Evolutionary conservation across 352 stramenopile species (phyloP).

Genomic region (Phytophthora foliorum): DNA sequence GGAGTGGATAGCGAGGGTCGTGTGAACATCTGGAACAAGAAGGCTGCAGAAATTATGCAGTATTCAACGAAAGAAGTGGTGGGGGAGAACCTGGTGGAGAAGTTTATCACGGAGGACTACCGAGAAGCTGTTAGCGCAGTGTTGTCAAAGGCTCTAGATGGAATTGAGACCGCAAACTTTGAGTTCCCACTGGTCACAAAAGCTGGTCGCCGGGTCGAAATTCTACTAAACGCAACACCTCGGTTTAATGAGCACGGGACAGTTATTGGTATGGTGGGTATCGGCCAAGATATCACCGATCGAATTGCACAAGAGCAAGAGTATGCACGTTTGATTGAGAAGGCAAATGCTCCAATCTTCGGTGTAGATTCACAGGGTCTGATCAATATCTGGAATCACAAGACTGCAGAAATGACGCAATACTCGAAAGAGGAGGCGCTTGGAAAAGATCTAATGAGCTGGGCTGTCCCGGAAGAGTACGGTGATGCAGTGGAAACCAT

Average conservation of each 20-base stretch:
- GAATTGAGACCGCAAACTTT: slow-evolving; percentile 83
- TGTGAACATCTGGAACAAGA: slow-evolving; percentile 95
- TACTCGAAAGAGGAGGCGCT: slow-evolving; percentile 92
- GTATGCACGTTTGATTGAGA: slow-evolving; percentile 90
- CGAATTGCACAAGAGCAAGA: slow-evolving; percentile 81
- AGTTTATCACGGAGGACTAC: slow-evolving; percentile 91
- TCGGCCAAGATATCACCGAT: slow-evolving; percentile 88
- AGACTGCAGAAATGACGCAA: slow-evolving; percentile 90
- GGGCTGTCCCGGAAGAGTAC: slow-evolving; percentile 70
- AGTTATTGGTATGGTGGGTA: slow-evolving; percentile 91
- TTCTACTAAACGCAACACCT: slow-evolving; percentile 88
- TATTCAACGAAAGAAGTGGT: slow-evolving; percentile 92
- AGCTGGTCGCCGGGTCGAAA: slow-evolving; percentile 77
- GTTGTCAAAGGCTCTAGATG: slow-evolving; percentile 67
- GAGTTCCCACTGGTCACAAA: slow-evolving; percentile 91
- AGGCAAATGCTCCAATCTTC: slow-evolving; percentile 92
- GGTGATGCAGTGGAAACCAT: slow-evolving; percentile 56
- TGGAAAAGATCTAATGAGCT: slow-evolving; percentile 75
- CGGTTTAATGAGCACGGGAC: slow-evolving; percentile 82
- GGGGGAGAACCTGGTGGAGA: slow-evolving; percentile 89
- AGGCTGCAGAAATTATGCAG: slow-evolving; percentile 91
- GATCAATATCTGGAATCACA: slow-evolving; percentile 94
- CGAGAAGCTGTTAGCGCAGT: slow-evolving; percentile 67
- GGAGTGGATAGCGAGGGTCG: slow-evolving; percentile 82
- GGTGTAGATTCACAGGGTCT: slow-evolving; percentile 79